Evolutionary conservation across 2,329 filamentous ascomycete species (phyloP).

Genomic region (Cadophora gregata): DNA sequence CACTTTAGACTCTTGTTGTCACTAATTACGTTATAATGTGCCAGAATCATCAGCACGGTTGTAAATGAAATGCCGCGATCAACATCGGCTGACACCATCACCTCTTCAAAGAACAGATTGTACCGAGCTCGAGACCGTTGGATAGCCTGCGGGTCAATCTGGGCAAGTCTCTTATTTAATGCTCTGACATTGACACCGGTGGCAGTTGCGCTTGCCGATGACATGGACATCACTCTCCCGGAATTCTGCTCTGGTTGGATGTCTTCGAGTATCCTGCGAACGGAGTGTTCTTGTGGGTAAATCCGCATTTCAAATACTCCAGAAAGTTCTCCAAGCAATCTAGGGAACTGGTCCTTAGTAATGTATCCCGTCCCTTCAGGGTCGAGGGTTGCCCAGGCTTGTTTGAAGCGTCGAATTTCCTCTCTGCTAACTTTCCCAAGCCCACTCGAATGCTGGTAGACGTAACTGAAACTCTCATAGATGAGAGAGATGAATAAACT

Average conservation of each 20-base stretch:
- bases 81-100: constrained; percentile 89
- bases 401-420: constrained; percentile 95
- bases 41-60: constrained; percentile 89
- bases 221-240: constrained; percentile 58
- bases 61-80: constrained; percentile 92
- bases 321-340: constrained; percentile 87
- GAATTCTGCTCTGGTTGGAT: constrained; percentile 54
- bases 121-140: constrained; percentile 77
- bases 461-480: constrained; percentile 99
- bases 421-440: constrained; percentile 88
- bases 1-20: constrained; percentile 93
- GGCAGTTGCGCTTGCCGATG: constrained; percentile 54
- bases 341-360: constrained; percentile 84
- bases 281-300: constrained; percentile 88
- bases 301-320: constrained; percentile 98
- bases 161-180: constrained; percentile 73
- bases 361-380: constrained; percentile 92
- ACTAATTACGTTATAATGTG: constrained; percentile 98
- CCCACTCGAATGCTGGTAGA: constrained; percentile 96
- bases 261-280: constrained; percentile 85
- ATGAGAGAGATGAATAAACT: constrained; percentile 98
- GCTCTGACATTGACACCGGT: constrained; percentile 73
- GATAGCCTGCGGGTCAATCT: constrained; percentile 78
- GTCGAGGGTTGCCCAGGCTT: constrained; percentile 96
- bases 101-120: constrained; percentile 97